Percentiles rank a stretch among this genome's conserved stretches.
Conservation (phyloP, 306 rosid species). For the Acacia acuminata region DNA sequence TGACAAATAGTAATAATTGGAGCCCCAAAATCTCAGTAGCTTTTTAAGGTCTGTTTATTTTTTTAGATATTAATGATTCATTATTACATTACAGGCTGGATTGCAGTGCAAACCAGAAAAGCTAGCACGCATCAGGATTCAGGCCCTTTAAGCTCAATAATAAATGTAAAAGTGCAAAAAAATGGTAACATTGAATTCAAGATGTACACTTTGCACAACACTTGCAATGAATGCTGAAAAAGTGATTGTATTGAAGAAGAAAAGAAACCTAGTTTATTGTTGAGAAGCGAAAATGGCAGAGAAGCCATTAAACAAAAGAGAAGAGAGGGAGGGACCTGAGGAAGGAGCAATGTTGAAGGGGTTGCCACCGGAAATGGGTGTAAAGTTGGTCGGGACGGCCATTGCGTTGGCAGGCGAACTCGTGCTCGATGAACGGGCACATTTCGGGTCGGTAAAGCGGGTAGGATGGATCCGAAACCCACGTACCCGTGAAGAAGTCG, state of each 20-base stretch:
- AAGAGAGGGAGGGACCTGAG: conserved; percentile 44
- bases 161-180: not conserved
- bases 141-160: not conserved
- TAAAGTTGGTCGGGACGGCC: conserved; percentile 75
- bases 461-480: conserved; percentile 64
- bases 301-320: no score
- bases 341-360: conserved; percentile 53
- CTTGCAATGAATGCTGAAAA: not conserved
- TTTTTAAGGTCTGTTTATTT: not conserved
- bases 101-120: not conserved
- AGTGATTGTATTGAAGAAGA: not conserved
- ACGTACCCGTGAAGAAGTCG: conserved; percentile 67
- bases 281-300: not conserved
- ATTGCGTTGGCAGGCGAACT: conserved; percentile 72
- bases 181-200: not conserved
- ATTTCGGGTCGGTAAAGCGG: conserved; percentile 54
- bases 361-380: conserved; percentile 82
- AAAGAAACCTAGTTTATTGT: not conserved
- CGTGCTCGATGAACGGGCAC: conserved; percentile 76
- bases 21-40: not conserved
- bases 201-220: not conserved
- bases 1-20: not conserved
- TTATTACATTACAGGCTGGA: conserved; percentile 5
- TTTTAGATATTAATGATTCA: not conserved
- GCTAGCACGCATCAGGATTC: not conserved